phyloP scores from a whole-genome alignment of 306 rosid genomes.

The Ormosia semicastrata region DNA sequence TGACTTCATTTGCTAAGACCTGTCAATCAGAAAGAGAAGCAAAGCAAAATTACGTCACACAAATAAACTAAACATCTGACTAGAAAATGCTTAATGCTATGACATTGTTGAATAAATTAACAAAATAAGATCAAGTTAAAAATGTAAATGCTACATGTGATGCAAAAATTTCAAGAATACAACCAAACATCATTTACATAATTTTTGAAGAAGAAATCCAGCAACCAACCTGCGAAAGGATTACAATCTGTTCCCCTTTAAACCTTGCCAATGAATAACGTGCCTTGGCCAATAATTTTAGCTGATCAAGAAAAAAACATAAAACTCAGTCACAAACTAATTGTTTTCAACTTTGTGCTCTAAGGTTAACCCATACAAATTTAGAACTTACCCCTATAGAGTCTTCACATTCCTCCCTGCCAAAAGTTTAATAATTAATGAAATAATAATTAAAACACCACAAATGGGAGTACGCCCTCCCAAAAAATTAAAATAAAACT shows the following conservation, averaged over 20 bases:
- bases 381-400: slow-evolving; percentile 72
- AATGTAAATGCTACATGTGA: not conserved
- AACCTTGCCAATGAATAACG: slow-evolving; percentile 87
- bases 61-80: not conserved
- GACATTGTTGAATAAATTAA: slow-evolving; percentile 1
- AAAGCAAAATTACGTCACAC: not conserved
- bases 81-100: not conserved
- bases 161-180: not conserved
- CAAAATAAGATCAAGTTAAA: not conserved
- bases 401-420: slow-evolving; percentile 95
- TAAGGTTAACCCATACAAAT: not conserved
- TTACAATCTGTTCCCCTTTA: slow-evolving; percentile 91
- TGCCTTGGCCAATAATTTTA: slow-evolving; percentile 82
- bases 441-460: slow-evolving; percentile 5
- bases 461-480: not conserved
- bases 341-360: slow-evolving; percentile 4
- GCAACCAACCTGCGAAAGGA: slow-evolving; percentile 82
- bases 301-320: slow-evolving; percentile 44
- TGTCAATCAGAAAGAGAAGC: slow-evolving; percentile 20
- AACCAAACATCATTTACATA: slow-evolving; percentile 17
- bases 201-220: slow-evolving; percentile 25
- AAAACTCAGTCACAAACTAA: slow-evolving; percentile 17
- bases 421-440: slow-evolving; percentile 28
- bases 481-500: not conserved
- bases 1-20: slow-evolving; percentile 91